Evolutionary conservation across 2,329 filamentous ascomycete genomes (phyloP), one percentile per base, ranked within the genome.

Genomic region (Claviceps sp.): DNA sequence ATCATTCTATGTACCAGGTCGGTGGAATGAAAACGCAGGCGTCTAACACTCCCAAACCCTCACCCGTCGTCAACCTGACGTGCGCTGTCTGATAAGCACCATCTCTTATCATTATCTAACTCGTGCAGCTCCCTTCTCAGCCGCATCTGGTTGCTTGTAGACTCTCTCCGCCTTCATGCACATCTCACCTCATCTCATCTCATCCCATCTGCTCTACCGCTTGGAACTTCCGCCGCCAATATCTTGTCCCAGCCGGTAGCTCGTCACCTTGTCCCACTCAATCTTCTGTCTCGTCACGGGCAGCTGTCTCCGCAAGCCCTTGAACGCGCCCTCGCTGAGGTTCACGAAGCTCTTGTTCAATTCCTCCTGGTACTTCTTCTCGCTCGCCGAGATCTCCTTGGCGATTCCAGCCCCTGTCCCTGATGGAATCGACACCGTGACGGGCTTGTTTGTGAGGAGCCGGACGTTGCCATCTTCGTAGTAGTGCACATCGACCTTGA

Each of bases 381-480:
- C 93, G 24, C 77, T 78, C 4, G 74, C 71, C 4, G 87, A 85
- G 60, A 98, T 88, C 66, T 89, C 84, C 68, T 81, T 84, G 57
- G 85, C 75, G 47, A 97, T 79, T 38, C 83, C 85, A 0, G 79
- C 77, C 7, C 82, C 84, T 2, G 77, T 79, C 41, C 74, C 75
- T 1, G 78, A 82, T 1, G 81, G 68, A n/a, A 87, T 67, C 8
- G 78, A 79, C 3, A 78, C 67, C 1, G 75, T 75, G 13, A 91
- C 67, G 11, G 85, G 74, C 72, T 96, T 96, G 63, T 80, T 84
- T n/a, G 93, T 96, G 57, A 91, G 77, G 54, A 98, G 78, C 2
- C 93, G 85, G 53, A 98, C 93, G 65, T 98, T 98, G 56, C 93
- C 93, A 65, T 98, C 94, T 72, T 98, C 93, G 73, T 98, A 98